Conservation (phyloP, 345 rosid genomes). For the Geranium brycei region DNA sequence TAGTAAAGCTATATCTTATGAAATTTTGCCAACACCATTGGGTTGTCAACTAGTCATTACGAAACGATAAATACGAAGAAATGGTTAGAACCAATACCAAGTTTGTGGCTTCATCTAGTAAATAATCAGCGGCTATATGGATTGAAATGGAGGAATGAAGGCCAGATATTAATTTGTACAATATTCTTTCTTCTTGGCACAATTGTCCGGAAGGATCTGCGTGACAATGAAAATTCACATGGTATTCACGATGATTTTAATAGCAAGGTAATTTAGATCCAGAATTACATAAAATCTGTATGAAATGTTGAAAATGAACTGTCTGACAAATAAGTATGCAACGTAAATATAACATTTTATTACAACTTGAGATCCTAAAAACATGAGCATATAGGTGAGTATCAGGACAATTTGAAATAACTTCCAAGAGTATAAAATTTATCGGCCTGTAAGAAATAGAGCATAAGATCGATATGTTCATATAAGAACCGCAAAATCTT, state of each 20-base stretch:
- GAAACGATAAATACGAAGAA: background rate
- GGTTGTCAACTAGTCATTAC: background rate
- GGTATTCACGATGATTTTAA: background rate
- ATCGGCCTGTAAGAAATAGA: too few species aligned
- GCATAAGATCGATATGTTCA: background rate
- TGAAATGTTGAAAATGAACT: too few species aligned
- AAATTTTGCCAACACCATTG: background rate
- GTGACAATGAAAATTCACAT: background rate
- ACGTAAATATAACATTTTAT: too few species aligned
- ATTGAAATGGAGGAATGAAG: constrained; percentile 89
- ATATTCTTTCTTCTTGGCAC: constrained; percentile 74
- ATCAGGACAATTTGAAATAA: too few species aligned
- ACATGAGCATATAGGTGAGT: too few species aligned
- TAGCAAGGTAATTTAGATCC: background rate
- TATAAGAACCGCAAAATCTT: too few species aligned
- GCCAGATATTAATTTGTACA: constrained; percentile 91
- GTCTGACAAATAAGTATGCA: too few species aligned
- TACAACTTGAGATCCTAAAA: too few species aligned
- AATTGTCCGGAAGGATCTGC: constrained; percentile 62
- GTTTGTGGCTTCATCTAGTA: constrained; percentile 64
- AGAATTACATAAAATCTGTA: too few species aligned
- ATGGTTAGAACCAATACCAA: constrained; percentile 28
- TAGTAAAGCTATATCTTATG: background rate
- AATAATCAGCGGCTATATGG: constrained; percentile 81
- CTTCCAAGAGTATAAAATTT: too few species aligned